These are phyloP conservation scores for Phialocephala sp. DNA, from an alignment of 2,329 filamentous ascomycete genomes.

Conservation along the genomic window DNA sequence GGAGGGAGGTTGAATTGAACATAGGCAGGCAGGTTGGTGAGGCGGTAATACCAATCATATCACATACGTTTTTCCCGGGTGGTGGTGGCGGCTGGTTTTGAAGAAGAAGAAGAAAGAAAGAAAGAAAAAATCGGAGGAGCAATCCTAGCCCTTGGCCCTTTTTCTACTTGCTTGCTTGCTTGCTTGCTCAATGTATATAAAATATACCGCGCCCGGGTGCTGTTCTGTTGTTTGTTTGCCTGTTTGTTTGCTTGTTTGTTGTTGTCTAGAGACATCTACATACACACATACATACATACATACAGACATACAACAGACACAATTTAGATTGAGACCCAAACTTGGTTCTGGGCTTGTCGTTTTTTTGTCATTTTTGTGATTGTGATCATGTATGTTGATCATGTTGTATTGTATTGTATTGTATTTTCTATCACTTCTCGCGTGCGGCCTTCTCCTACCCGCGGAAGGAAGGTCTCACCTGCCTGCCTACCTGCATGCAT, in stretches of 20 bases:
- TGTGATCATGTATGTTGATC: neutral
- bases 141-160: neutral
- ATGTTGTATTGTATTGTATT: no score
- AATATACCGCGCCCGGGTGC: neutral
- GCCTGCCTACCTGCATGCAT: neutral
- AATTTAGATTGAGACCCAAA: neutral
- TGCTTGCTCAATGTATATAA: neutral
- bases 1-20: neutral
- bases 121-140: neutral
- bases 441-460: no score
- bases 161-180: neutral
- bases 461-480: no score
- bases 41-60: conserved; percentile 13
- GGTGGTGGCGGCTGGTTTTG: neutral
- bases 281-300: neutral
- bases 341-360: neutral
- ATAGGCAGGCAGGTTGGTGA: no score
- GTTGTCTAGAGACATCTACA: neutral
- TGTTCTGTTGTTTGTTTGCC: neutral
- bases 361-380: neutral
- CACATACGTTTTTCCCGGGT: conserved; percentile 6
- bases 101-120: neutral
- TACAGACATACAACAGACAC: neutral
- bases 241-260: neutral
- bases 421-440: no score